Base-by-base conservation (phyloP, 805 yeast genomes). In the Zygotorulaspora danielsina region DNA sequence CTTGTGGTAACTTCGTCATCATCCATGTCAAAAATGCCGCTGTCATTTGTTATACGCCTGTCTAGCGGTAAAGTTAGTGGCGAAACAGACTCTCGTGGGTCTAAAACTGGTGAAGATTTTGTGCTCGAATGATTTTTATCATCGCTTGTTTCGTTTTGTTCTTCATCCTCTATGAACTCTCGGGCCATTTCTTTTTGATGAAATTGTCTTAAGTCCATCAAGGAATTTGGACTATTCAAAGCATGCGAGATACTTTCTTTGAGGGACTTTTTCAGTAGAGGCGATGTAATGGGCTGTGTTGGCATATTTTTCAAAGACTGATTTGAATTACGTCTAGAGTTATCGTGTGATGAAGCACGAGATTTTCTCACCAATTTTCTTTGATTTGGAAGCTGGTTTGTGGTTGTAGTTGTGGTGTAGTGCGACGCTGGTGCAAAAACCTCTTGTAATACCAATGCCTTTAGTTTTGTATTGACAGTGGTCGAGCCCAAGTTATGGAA, bases 391-490 rank as follows among this genome's bases (percentile, higher is more conserved):
- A 21, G 31, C 22, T 25, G 29, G 18, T 27, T 27, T 27, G 31
- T 16, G 10, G 12, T 18, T 21, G 39, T 35, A 24, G 29, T 30
- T 19, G 41, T 16, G 7, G 15, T 8, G n/a, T 18, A 18, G 10
- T 18, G 26, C 16, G 37, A 42, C n/a, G 50, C 46, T 13, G 61
- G 62, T 8, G 63, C 62, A 64, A 84, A 83, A 0, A 83, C 93
- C 54, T 84, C 94, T 21, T 76, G 72, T 17, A 84, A 57, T 0
- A 84, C 85, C 34, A 79, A 63, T 50, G 84, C 90, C 50, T 82
- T 81, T 19, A 84, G 63, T 52, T 78, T 76, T n/a, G 78, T 70
- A 55, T 84, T 84, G 3, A 84, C 78, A 3, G 75, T 74, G 0
- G 94, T 84, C 1, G 86, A 71, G 2, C 65, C 65, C 3, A 59